Evolutionary conservation across 176 grass and related monocot species (phyloP).

Genomic region (Eragrostis curvula): DNA sequence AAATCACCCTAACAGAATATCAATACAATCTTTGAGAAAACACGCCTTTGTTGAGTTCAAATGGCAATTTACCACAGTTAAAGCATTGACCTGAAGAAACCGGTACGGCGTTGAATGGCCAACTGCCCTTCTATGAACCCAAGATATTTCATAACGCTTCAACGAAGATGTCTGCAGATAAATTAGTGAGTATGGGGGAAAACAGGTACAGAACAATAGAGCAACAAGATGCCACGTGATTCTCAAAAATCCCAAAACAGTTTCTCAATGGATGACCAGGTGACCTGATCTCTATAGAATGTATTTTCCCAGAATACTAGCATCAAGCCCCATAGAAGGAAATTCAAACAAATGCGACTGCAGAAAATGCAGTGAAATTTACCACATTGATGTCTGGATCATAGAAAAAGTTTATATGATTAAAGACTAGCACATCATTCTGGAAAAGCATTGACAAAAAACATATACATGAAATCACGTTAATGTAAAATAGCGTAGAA

Average conservation of each 20-base stretch:
- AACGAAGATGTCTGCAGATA: constrained; percentile 71
- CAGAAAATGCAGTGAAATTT: constrained; percentile 5
- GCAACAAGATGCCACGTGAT: not conserved
- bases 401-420: not conserved
- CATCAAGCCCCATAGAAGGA: constrained; percentile 19
- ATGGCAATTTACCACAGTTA: constrained; percentile 28
- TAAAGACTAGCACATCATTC: too few relatives aligned
- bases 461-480: too few relatives aligned
- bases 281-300: constrained; percentile 9
- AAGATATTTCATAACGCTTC: constrained; percentile 90
- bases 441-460: too few relatives aligned
- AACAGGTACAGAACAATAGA: not conserved
- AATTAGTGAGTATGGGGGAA: constrained; percentile 11
- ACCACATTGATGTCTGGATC: not conserved
- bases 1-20: constrained; percentile 82
- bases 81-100: constrained; percentile 84
- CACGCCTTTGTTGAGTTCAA: not conserved
- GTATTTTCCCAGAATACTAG: constrained; percentile 9
- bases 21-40: constrained; percentile 26
- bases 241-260: constrained; percentile 16
- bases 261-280: not conserved
- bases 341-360: constrained; percentile 21
- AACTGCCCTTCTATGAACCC: constrained; percentile 89
- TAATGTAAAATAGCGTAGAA: too few relatives aligned
- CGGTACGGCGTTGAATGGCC: constrained; percentile 80